A percentile compares a stretch with the other conserved stretches of the same genome.
Evolutionary conservation across 2,329 filamentous ascomycete species (phyloP).

Genomic region (Penicillium glabrum): DNA sequence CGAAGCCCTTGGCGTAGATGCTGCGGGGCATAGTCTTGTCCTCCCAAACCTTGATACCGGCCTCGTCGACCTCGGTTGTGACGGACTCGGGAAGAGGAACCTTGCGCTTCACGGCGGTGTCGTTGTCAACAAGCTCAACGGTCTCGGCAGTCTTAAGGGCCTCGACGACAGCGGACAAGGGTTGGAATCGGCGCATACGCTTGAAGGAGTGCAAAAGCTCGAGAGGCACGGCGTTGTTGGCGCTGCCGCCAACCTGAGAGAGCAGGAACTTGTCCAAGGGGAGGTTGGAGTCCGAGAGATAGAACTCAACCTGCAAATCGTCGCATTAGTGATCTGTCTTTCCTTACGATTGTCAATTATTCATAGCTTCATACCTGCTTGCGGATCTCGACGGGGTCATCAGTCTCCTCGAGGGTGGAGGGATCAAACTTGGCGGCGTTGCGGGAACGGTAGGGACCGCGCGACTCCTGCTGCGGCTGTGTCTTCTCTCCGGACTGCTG

Average conservation of each 20-base stretch:
- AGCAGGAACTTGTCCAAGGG: slow-evolving; percentile 86
- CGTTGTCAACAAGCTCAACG: slow-evolving; percentile 71
- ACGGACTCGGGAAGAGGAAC: slow-evolving; percentile 59
- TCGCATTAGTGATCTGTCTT: slow-evolving; percentile 3
- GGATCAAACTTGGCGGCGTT: slow-evolving; percentile 72
- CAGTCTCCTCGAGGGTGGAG: slow-evolving; percentile 65
- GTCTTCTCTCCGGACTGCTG: slow-evolving; percentile 29
- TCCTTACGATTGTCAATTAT: background rate
- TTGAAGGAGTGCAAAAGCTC: slow-evolving; percentile 82
- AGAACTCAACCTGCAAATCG: slow-evolving; percentile 76
- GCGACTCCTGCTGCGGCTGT: slow-evolving; percentile 25
- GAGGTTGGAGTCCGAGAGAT: slow-evolving; percentile 91
- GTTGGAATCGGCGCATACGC: slow-evolving; percentile 94
- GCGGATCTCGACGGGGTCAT: slow-evolving; percentile 78
- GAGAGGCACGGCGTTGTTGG: slow-evolving; percentile 73
- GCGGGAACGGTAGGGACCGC: slow-evolving; percentile 22
- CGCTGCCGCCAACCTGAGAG: slow-evolving; percentile 70
- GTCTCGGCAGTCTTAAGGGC: slow-evolving; percentile 76
- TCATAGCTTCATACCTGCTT: slow-evolving; percentile 62
- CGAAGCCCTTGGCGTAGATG: slow-evolving; percentile 94
- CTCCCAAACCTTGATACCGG: slow-evolving; percentile 57
- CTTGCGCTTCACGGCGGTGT: slow-evolving; percentile 75
- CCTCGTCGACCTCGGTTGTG: slow-evolving; percentile 55
- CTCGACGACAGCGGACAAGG: slow-evolving; percentile 76
- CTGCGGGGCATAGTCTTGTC: slow-evolving; percentile 69